Evolutionary conservation across 1,139 yeast species (phyloP), one percentile per base, ranked within the genome.

Genomic region (Scheffersomyces lignicola): DNA sequence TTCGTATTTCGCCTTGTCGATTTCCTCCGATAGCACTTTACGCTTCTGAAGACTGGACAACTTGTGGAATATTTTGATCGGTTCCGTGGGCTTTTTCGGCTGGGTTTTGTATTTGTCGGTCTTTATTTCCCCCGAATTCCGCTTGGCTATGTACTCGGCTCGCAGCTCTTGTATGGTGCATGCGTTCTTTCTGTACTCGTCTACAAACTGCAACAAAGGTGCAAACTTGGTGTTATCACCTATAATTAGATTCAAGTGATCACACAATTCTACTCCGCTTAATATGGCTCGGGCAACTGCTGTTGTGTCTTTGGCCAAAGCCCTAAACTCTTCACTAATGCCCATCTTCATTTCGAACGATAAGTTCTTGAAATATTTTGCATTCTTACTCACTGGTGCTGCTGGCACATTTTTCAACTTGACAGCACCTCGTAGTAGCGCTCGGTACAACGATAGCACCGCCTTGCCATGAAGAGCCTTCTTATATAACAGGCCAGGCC

Each of bases 371-470:
- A 34, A 16, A 25, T 14, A 24, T 29, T 21, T 22, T 20, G 8
- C 23, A 20, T 20, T 23, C 13, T 23, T 6, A n/a, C n/a, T n/a
- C n/a, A n/a, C n/a, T n/a, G n/a, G n/a, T n/a, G n/a, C n/a, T 31
- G 22, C 8, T 4, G 25, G 25, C 3, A 31, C 17, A 9, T 15
- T 24, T 21, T 28, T 32, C n/a, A 49, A 21, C 21, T 31, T 40
- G n/a, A 20, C 31, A 8, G 42, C 14, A 11, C 40, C 37, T 32
- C 63, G 51, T 18, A 60, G 35, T 12, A 61, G 40, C 7, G 39
- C 35, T 37, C 51, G 41, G 36, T 57, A 60, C 32, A 59, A 37
- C 5, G 54, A 39, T 18, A 42, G 28, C 15, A 48, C 31, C n/a
- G 50, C 45, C 18, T 31, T 21, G 10, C 18, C 34, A 34, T 48